Base-by-base conservation (phyloP, 768 basidiomycete species). In the Pisolithus sp. region DNA sequence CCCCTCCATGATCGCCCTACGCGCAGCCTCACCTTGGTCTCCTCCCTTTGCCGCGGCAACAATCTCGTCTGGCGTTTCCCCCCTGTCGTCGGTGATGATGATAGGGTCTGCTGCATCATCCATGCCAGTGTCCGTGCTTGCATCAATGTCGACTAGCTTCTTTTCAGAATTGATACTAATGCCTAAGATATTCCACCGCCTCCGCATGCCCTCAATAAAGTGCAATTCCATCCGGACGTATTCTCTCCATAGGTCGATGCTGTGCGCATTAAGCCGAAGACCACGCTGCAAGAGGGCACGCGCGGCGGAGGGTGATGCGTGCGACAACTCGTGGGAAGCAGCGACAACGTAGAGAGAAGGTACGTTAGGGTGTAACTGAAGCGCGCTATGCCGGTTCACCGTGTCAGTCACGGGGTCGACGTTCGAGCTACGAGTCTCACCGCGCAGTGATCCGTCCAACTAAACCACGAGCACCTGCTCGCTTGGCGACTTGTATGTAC, bases 181-280 rank as follows among this genome's bases (percentile, higher is more conserved):
- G 7, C 92, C 93, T 18, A 95, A 73, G 7, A 89, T 73, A 42
- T 75, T 81, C 91, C 90, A 93, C 48, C 93, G 75, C 56, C 88
- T 72, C 37, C 88, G 73, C 45, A 94, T 70, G 13, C 79, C 80
- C 71, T 95, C 92, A 7, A 91, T 73, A 66, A 90, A 95, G 2
- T 83, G 83, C 5, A 94, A 70, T 65, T 97, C 93, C 81, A 96
- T 90, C 63, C 83, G 83, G 56, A 92, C 82, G 63, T 93, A 95
- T 67, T 94, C 93, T 20, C 75, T 75, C 93, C 93, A 97, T 68
- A 97, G 73, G 51, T 85, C 82, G 30, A 78, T 66, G 56, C 81
- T 88, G 48, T 85, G 80, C 12, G 75, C 71, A 57, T 92, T 86
- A 46, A 95, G 66, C 34, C 93, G 79, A 43, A 95, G 75, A 12